Conservation (phyloP, 345 rosid genomes). For the Anastatica hierochuntica region DNA sequence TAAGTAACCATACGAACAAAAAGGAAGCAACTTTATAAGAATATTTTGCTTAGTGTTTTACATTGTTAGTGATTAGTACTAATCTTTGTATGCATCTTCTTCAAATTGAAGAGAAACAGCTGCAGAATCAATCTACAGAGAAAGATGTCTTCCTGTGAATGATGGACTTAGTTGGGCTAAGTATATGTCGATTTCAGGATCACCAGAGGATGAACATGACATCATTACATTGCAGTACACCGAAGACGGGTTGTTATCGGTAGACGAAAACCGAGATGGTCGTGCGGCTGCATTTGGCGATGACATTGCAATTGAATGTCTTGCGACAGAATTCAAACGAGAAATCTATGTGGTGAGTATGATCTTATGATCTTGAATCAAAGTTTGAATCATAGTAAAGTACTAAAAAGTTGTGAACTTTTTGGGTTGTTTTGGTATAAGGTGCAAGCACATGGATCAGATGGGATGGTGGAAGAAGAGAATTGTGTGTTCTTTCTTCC, state of each 20-base stretch:
- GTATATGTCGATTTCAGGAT: constrained; percentile 92
- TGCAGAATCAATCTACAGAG: constrained; percentile 87
- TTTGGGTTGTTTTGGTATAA: constrained; percentile 16
- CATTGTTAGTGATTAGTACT: no score
- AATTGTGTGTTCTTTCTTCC: constrained; percentile 95
- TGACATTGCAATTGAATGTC: constrained; percentile 91
- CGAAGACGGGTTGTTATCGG: constrained; percentile 85
- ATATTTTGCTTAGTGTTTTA: no score
- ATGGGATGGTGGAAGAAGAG: constrained; percentile 93
- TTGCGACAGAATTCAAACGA: constrained; percentile 90
- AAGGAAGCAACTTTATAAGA: no score
- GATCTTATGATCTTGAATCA: not conserved
- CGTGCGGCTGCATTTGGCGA: constrained; percentile 98
- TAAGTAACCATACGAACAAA: no score
- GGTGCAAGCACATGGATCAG: constrained; percentile 99
- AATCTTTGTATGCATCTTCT: no score
- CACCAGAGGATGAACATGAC: constrained; percentile 77
- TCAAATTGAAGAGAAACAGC: constrained; percentile 81
- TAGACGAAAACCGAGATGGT: constrained; percentile 78
- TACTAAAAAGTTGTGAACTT: constrained; percentile 2
- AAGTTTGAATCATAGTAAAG: not conserved
- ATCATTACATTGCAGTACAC: constrained; percentile 87
- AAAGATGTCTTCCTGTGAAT: constrained; percentile 77
- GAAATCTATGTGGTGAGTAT: constrained; percentile 77
- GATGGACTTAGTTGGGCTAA: constrained; percentile 87